Evolutionary conservation across 1,139 yeast genomes (phyloP).

Genomic region (Hansenula sp.): DNA sequence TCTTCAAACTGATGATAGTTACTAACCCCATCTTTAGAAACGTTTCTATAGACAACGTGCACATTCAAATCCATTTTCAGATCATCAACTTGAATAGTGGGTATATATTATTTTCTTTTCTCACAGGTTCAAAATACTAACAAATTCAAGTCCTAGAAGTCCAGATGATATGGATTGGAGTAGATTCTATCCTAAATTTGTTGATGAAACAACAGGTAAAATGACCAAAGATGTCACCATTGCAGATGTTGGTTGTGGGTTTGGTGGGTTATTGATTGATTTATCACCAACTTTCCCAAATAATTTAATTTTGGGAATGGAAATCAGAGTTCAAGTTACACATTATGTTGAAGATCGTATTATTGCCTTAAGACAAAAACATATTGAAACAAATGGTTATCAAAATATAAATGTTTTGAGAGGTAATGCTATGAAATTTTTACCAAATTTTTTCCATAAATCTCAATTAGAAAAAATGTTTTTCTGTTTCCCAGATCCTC

Average conservation of each 20-base stretch:
- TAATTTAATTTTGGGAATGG: slow-evolving; percentile 84
- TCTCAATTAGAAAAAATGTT: slow-evolving; percentile 85
- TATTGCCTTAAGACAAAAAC: slow-evolving; percentile 67
- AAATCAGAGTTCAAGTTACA: slow-evolving; percentile 95
- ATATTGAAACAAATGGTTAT: slow-evolving; percentile 36
- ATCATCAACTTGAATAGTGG: slow-evolving; percentile 76
- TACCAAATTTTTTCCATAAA: slow-evolving; percentile 86
- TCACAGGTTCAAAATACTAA: no score
- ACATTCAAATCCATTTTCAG: slow-evolving; percentile 96
- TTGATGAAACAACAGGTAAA: slow-evolving; percentile 36
- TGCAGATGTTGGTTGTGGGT: slow-evolving; percentile 98
- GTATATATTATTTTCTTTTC: no score
- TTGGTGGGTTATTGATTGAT: slow-evolving; percentile 85
- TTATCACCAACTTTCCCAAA: slow-evolving; percentile 76
- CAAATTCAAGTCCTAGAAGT: slow-evolving; percentile 41
- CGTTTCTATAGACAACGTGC: slow-evolving; percentile 94
- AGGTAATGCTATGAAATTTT: slow-evolving; percentile 95
- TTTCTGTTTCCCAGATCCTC: slow-evolving; percentile 99
- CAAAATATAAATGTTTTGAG: slow-evolving; percentile 87
- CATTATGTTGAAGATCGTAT: slow-evolving; percentile 95
- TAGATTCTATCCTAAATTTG: slow-evolving; percentile 59
- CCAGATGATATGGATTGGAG: slow-evolving; percentile 91
- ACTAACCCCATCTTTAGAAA: slow-evolving; percentile 42
- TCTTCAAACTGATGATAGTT: no score
- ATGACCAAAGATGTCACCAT: slow-evolving; percentile 66